Evolutionary conservation across 805 yeast species (phyloP).

Genomic region (Starmerella vaccinii): DNA sequence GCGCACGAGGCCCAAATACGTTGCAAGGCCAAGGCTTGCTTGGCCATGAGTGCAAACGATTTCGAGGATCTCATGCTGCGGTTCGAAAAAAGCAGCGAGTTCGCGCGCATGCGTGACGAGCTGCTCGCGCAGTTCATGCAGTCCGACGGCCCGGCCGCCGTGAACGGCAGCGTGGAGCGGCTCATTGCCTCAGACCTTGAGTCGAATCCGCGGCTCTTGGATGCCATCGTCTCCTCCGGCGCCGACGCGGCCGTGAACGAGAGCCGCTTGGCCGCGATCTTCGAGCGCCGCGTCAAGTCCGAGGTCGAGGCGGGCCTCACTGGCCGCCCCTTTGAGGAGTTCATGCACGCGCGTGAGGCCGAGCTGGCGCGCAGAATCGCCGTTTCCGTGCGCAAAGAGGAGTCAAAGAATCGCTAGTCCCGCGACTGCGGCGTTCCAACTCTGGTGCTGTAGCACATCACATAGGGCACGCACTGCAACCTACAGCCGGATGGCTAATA

Average conservation of each 20-base stretch:
- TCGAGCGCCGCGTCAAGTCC: constrained; percentile 11
- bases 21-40: background rate
- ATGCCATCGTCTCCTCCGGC: background rate
- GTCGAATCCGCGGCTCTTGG: constrained; percentile 10
- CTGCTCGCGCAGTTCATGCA: background rate
- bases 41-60: background rate
- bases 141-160: background rate
- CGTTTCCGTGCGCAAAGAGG: background rate
- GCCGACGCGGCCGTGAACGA: constrained; percentile 2
- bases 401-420: background rate
- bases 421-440: too few relatives aligned
- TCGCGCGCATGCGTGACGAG: background rate
- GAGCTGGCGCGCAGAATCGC: background rate
- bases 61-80: background rate
- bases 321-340: constrained; percentile 10
- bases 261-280: background rate
- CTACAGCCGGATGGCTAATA: too few relatives aligned
- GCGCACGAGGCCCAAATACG: too few relatives aligned
- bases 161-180: constrained; percentile 3
- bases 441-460: too few relatives aligned
- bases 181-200: constrained; percentile 9
- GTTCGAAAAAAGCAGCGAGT: constrained; percentile 1
- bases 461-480: too few relatives aligned
- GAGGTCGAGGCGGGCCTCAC: constrained; percentile 12
- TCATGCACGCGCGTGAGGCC: background rate